A percentile compares a stretch with the other conserved stretches of the same genome.
These are phyloP conservation scores for Agroathelia rolfsii DNA, from an alignment of 1,284 basidiomycete genomes.

Conservation along the genomic window DNA sequence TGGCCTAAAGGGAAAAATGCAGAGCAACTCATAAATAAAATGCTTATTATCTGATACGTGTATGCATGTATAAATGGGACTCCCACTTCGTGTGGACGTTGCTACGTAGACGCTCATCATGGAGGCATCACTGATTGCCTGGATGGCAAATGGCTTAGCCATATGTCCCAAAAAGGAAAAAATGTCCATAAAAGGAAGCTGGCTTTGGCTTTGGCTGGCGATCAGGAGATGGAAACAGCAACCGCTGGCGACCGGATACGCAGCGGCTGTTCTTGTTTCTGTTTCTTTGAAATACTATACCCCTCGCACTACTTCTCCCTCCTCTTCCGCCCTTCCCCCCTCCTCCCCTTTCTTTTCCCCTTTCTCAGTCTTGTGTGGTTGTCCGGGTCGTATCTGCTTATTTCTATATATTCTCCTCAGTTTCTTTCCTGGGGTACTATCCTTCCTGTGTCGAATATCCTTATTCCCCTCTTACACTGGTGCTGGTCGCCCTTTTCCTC, in stretches of 20 bases:
- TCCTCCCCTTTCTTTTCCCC: slow-evolving; percentile 18
- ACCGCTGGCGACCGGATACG: too few relatives aligned
- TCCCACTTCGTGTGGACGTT: too few relatives aligned
- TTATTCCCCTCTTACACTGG: slow-evolving; percentile 24
- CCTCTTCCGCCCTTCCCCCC: slow-evolving; percentile 15
- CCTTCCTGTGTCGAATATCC: slow-evolving; percentile 11
- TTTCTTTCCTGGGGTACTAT: slow-evolving; percentile 15
- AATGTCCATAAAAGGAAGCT: too few relatives aligned
- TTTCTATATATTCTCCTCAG: slow-evolving; percentile 17
- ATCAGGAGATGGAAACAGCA: neutral
- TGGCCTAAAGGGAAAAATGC: too few relatives aligned
- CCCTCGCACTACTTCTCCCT: slow-evolving; percentile 7
- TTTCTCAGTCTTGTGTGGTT: slow-evolving; percentile 12
- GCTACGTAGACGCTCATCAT: too few relatives aligned
- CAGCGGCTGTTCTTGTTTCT: slow-evolving; percentile 18
- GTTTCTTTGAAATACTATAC: slow-evolving; percentile 11
- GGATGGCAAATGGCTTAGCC: too few relatives aligned
- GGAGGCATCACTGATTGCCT: too few relatives aligned
- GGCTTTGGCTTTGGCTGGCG: neutral
- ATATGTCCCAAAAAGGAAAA: too few relatives aligned
- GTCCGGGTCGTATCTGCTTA: slow-evolving; percentile 7
- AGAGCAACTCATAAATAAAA: too few relatives aligned
- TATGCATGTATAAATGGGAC: too few relatives aligned
- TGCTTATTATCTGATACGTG: too few relatives aligned
- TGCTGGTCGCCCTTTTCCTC: slow-evolving; percentile 35